A percentile compares a stretch with the other conserved stretches of the same genome.
Conservation (phyloP, 2,329 filamentous ascomycete species). For the Trichothecium sympodiale region DNA sequence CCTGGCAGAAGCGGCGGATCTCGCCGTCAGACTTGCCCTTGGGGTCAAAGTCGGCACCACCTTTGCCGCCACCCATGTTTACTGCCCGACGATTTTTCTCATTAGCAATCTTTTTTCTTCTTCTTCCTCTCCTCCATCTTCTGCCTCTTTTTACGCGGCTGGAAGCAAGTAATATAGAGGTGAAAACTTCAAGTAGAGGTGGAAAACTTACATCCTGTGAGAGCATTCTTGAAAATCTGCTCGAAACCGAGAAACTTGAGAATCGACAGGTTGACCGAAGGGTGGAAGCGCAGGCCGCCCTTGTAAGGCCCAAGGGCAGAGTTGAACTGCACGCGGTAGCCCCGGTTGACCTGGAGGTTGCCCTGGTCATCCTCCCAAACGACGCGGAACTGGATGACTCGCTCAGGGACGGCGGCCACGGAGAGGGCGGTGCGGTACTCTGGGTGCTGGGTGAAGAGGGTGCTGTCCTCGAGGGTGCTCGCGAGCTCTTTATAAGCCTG, state of each 20-base stretch:
- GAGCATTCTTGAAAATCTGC: conserved; percentile 99
- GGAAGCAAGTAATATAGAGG: conserved; percentile 6
- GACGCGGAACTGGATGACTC: conserved; percentile 93
- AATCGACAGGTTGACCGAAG: conserved; percentile 67
- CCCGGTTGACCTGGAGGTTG: conserved; percentile 82
- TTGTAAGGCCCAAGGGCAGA: conserved; percentile 96
- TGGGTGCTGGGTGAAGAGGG: conserved; percentile 86
- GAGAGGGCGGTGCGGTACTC: conserved; percentile 87
- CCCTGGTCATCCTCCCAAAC: conserved; percentile 94
- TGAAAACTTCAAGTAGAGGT: too few species aligned
- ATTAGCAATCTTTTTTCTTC: neutral
- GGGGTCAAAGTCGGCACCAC: conserved; percentile 95
- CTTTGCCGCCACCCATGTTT: conserved; percentile 91
- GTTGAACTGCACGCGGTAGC: conserved; percentile 97
- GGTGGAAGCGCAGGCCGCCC: conserved; percentile 91
- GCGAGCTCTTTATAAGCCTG: conserved; percentile 98
- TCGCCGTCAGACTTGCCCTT: conserved; percentile 97
- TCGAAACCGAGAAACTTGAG: conserved; percentile 98
- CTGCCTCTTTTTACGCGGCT: neutral
- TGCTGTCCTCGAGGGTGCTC: conserved; percentile 87
- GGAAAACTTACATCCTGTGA: conserved; percentile 77
- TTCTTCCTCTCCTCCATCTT: neutral
- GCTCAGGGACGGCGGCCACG: conserved; percentile 84
- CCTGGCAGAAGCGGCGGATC: conserved; percentile 91
- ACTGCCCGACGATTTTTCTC: conserved; percentile 12